A percentile compares a stretch with the other conserved stretches of the same genome.
Conservation (phyloP, 495 filamentous ascomycete species). For the Podospora pseudopauciseta region DNA sequence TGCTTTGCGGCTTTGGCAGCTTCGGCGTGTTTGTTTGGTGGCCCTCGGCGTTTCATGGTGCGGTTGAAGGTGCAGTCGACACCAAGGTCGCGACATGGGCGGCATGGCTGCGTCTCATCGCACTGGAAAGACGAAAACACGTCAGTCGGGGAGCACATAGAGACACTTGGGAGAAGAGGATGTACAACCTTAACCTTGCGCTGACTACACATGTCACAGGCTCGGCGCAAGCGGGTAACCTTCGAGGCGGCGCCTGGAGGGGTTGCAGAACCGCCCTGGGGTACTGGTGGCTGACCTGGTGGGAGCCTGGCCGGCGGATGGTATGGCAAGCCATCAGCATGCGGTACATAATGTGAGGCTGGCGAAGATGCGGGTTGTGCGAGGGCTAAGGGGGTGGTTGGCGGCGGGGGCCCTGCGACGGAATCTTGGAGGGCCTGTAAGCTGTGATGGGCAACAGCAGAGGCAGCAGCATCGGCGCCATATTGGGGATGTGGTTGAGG, state of each 20-base stretch:
- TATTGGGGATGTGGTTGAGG: conserved; percentile 12
- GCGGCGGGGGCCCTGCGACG: conserved; percentile 28
- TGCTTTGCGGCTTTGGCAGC: conserved; percentile 61
- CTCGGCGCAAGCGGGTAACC: conserved; percentile 62
- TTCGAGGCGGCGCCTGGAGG: conserved; percentile 21
- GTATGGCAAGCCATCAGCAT: conserved; percentile 14
- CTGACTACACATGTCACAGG: conserved; percentile 80
- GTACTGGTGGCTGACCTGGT: not conserved
- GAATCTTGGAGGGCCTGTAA: conserved; percentile 45
- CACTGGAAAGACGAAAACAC: conserved; percentile 50
- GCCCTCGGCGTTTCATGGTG: conserved; percentile 74
- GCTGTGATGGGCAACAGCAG: conserved; percentile 37
- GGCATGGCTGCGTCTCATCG: conserved; percentile 76
- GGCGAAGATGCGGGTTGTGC: conserved; percentile 11
- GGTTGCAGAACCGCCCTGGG: conserved; percentile 23
- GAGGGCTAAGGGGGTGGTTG: conserved; percentile 13
- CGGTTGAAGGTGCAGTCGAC: conserved; percentile 82
- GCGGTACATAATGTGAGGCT: not conserved
- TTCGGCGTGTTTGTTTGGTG: conserved; percentile 82
- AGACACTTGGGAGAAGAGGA: not conserved
- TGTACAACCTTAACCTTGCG: conserved; percentile 76
- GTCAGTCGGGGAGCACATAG: not conserved
- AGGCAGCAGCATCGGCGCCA: conserved; percentile 23
- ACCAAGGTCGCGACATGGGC: conserved; percentile 70
- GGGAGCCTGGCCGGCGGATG: not conserved